Evolutionary conservation across 495 filamentous ascomycete species (phyloP), one percentile per base, ranked within the genome.

Genomic region (Tirmania nivea): DNA sequence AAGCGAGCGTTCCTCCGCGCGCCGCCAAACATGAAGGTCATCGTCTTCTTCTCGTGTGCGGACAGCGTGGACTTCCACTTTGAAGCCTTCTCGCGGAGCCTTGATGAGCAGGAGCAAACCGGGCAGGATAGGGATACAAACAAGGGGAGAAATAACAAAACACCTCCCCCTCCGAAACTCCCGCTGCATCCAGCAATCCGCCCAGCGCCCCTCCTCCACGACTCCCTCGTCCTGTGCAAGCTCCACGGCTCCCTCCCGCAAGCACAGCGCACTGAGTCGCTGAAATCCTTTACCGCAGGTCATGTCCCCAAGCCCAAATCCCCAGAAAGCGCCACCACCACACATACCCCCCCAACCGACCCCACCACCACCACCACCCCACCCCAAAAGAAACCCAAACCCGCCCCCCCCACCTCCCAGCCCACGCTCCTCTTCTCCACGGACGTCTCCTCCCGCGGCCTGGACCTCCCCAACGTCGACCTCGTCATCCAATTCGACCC

Each of bases 11-110:
- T 96, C 60, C 78, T 83, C 55, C 75, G 87, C 12, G 80, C 80
- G 66, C 86, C 86, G 0, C 83, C 85, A 2, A 79, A 90, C 19
- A 92, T 89, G 79, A 94, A 96, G 66, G 80, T 82, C 4, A 94
- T 96, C 56, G 76, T 96, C 51, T 97, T 97, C 67, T 83, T 97
- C 39, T 92, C 87, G 1, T 96, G 92, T 60, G 88, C 90, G 14
- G 92, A 97, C 61, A 89, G 83, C 10, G 90, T 96, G 49, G 86
- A 97, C 63, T 97, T 93, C 64, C 87, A 94, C 63, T 96, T 86
- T 60, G 81, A 92, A 50, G 67, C 94, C n/a, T 79, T 97, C 57
- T 79, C 71, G 1, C 61, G 59, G 4, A 56, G 59, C 11, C n/a
- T 50, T 50, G 39, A 45, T 17, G 39, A 45, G 7, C 2, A 45